Conservation (phyloP, 2,329 filamentous ascomycete genomes). For the Colletotrichum shisoi region DNA sequence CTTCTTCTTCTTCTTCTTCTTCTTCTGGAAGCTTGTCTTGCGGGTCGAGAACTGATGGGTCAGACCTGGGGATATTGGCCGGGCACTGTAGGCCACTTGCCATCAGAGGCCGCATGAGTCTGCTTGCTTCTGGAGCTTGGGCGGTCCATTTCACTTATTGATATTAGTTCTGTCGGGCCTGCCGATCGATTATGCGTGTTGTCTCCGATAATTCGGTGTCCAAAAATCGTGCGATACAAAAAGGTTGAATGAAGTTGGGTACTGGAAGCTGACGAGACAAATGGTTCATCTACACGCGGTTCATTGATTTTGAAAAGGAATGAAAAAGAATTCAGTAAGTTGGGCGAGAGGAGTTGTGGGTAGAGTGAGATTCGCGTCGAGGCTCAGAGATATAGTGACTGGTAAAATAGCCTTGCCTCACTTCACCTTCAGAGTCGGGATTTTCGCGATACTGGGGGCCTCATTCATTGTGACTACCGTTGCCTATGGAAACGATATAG, state of each 20-base stretch:
- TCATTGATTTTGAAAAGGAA: too few relatives aligned
- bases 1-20: too few relatives aligned
- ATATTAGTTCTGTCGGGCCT: not conserved
- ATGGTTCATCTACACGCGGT: not conserved
- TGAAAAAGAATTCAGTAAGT: not conserved
- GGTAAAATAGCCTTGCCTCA: not conserved
- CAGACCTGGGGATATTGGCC: constrained; percentile 8
- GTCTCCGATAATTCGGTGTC: too few relatives aligned
- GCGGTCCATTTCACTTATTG: not conserved
- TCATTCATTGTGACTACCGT: not conserved
- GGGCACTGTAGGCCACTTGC: constrained; percentile 14
- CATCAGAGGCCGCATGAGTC: not conserved
- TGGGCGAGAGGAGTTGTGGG: fast-evolving
- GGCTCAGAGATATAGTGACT: not conserved
- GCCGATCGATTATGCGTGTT: not conserved
- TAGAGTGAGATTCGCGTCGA: not conserved
- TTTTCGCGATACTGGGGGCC: too few relatives aligned
- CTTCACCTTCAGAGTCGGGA: not conserved
- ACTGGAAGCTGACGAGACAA: too few relatives aligned
- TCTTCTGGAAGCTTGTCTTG: not conserved
- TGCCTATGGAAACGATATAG: not conserved
- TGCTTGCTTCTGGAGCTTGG: constrained; percentile 3
- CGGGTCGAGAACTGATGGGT: not conserved
- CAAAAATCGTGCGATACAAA: not conserved
- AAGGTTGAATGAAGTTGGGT: not conserved